phyloP scores from a whole-genome alignment of 2,329 filamentous ascomycete genomes.

The Camptophora hylomeconis region DNA sequence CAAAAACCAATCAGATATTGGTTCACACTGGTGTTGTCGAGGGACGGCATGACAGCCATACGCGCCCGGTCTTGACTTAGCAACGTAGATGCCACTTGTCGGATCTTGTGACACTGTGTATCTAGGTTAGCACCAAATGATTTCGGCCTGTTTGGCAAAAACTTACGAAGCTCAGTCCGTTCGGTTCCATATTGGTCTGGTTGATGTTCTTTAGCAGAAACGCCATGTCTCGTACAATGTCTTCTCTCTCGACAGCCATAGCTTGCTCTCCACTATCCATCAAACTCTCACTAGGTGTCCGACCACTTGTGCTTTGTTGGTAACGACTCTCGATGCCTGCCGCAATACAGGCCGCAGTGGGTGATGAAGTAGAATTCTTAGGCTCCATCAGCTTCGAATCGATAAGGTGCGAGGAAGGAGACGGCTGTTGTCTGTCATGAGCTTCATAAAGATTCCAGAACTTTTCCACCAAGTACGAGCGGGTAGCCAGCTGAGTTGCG shows the following conservation, averaged over 20 bases:
- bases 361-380: constrained; percentile 14
- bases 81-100: constrained; percentile 68
- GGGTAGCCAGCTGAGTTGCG: constrained; percentile 64
- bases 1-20: constrained; percentile 60
- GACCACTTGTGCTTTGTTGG: constrained; percentile 7
- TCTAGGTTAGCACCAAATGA: constrained; percentile 9
- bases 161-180: constrained; percentile 51
- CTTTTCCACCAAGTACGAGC: constrained; percentile 75
- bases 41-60: constrained; percentile 33
- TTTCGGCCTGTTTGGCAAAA: background rate
- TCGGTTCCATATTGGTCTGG: constrained; percentile 71
- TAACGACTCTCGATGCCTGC: constrained; percentile 13
- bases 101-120: constrained; percentile 62
- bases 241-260: constrained; percentile 63
- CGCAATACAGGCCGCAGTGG: constrained; percentile 11
- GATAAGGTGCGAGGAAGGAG: constrained; percentile 1
- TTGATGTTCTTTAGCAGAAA: constrained; percentile 63
- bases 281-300: constrained; percentile 16
- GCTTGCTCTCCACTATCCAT: constrained; percentile 23
- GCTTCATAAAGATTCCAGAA: constrained; percentile 67
- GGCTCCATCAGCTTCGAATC: constrained; percentile 10
- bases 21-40: constrained; percentile 45
- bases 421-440: constrained; percentile 30
- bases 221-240: constrained; percentile 69
- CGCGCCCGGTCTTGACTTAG: constrained; percentile 47